Base-by-base conservation (phyloP, 75 land plant genomes). In the Selaginella moellendorffii region DNA sequence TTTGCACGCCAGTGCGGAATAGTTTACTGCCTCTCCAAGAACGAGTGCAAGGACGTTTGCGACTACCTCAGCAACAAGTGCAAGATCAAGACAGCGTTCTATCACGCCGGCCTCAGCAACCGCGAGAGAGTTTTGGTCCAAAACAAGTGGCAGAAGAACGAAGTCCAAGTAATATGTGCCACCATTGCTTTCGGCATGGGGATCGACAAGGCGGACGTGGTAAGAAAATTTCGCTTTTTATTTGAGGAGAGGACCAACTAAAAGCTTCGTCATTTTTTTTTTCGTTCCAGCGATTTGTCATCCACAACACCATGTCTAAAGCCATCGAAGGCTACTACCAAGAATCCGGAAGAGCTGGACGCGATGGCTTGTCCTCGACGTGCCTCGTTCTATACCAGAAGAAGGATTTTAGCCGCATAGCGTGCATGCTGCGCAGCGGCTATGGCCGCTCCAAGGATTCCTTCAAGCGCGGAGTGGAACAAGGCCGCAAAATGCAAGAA, bases 131-230 rank as follows among this genome's bases (percentile, higher is more conserved):
- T 82, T 63, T 29, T 63, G 12, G 88, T 74, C 28, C 92, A 87
- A 61, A 68, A 74, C 59, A 85, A 76, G 56, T 87, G 92, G 92
- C 78, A 82, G 17, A 61, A 26, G 0, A 84, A 82, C 28, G 85
- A 87, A 66, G 81, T 73, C 18, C 76, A 84, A 2, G 77, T 87
- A 65, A 80, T 85, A 0, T 87, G 92, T 72, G 92, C 92, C 29
- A 87, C 92, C 0, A 85, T 87, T 64, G 92, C 92, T n/a, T 87
- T 87, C 74, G 92, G 92, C 27, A 87, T 87, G 92, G 92, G 92
- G 24, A 87, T 87, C 27, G 85, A 87, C 74, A 87, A 87, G 64
- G 66, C 92, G 31, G 83, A 87, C 79, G 92, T 87, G 42, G 92
- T 87, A 54, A 84, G 88, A 79, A 10, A 10, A 9, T 58, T 58